Conservation (phyloP, 805 yeast species). For the Zygosaccharomyces rouxii region DNA sequence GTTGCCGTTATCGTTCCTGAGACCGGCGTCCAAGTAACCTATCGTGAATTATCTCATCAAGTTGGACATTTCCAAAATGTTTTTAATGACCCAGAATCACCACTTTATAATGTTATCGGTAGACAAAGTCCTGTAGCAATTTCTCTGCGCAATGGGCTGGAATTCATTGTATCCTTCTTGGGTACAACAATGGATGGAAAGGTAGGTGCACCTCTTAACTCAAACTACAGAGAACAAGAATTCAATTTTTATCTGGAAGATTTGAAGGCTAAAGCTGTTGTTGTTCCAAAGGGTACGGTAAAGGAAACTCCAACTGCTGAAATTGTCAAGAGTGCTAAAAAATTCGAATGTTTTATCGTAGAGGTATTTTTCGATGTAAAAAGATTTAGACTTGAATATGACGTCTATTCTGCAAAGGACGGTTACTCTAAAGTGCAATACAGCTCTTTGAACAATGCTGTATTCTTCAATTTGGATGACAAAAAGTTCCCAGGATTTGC, state of each 20-base stretch:
- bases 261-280: constrained; percentile 50
- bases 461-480: constrained; percentile 29
- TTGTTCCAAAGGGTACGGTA: constrained; percentile 53
- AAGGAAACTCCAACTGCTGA: constrained; percentile 34
- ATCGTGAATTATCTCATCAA: constrained; percentile 41
- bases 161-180: constrained; percentile 52
- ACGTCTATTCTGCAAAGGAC: constrained; percentile 29
- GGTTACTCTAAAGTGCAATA: constrained; percentile 24
- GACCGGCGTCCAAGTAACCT: constrained; percentile 42
- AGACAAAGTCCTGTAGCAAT: constrained; percentile 52
- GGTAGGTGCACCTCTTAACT: constrained; percentile 67
- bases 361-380: constrained; percentile 47
- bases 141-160: constrained; percentile 57
- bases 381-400: constrained; percentile 42
- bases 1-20: constrained; percentile 47
- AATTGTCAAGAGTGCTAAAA: constrained; percentile 48
- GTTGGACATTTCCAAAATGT: constrained; percentile 49
- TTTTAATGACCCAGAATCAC: constrained; percentile 40
- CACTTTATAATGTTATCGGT: constrained; percentile 34
- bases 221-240: constrained; percentile 56
- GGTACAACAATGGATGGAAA: constrained; percentile 53
- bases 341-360: constrained; percentile 44
- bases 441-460: constrained; percentile 29
- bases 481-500: constrained; percentile 41
- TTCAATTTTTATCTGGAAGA: constrained; percentile 63